Conservation (phyloP, 768 basidiomycete genomes). For the Amanita subjunquillea region DNA sequence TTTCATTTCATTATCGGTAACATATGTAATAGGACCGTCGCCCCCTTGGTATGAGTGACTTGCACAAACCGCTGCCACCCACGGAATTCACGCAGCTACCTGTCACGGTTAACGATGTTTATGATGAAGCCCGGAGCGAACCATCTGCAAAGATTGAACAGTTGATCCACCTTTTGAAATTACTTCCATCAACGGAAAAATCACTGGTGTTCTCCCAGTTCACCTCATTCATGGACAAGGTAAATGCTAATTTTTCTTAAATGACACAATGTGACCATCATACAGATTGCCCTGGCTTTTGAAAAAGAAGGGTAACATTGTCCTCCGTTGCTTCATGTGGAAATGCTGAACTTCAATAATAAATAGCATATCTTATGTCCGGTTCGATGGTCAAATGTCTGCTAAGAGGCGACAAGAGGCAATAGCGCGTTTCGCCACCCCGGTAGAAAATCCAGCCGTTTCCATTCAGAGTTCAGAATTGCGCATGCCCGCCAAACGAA, state of each 20-base stretch:
- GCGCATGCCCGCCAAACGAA: background rate
- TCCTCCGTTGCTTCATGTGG: background rate
- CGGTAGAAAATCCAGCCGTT: slow-evolving; percentile 28
- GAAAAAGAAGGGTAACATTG: slow-evolving; percentile 48
- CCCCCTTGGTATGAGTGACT: slow-evolving; percentile 36
- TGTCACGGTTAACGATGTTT: slow-evolving; percentile 27
- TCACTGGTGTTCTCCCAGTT: slow-evolving; percentile 88
- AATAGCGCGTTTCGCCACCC: slow-evolving; percentile 63
- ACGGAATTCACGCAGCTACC: slow-evolving; percentile 61
- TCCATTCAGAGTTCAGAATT: background rate
- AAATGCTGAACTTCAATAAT: background rate
- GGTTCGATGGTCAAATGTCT: slow-evolving; percentile 85
- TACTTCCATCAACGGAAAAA: slow-evolving; percentile 65
- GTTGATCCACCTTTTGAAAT: slow-evolving; percentile 56
- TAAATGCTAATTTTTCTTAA: slow-evolving; percentile 12
- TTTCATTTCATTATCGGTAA: background rate
- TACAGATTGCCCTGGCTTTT: slow-evolving; percentile 61
- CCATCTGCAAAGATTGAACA: slow-evolving; percentile 85
- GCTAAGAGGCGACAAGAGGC: slow-evolving; percentile 70
- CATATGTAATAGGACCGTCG: slow-evolving; percentile 55
- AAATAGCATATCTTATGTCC: slow-evolving; percentile 59
- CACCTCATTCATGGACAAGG: slow-evolving; percentile 77
- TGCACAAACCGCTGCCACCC: slow-evolving; percentile 54
- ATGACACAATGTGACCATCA: background rate
- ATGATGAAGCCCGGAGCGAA: slow-evolving; percentile 30